phyloP scores from a whole-genome alignment of 2,329 filamentous ascomycete genomes.

The Aspergillus brunneoviolaceus region DNA sequence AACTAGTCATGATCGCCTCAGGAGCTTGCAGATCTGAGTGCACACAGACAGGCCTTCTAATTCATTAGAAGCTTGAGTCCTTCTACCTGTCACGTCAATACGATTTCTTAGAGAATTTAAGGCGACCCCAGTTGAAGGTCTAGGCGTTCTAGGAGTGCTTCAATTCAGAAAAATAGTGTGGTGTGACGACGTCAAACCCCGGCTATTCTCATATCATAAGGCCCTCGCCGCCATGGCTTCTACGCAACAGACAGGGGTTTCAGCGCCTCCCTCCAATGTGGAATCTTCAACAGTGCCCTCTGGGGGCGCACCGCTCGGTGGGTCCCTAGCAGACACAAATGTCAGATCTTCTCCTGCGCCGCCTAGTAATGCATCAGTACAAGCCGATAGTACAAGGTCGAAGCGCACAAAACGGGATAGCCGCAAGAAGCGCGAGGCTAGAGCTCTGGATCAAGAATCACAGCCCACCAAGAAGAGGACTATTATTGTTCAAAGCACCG shows the following conservation, averaged over 20 bases:
- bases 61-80: too few species aligned
- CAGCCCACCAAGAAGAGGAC: conserved; percentile 39
- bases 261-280: conserved; percentile 37
- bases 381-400: conserved; percentile 31
- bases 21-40: too few species aligned
- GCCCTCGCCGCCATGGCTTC: conserved; percentile 29
- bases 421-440: conserved; percentile 46
- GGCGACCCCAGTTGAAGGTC: not conserved
- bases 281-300: conserved; percentile 36
- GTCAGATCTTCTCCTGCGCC: conserved; percentile 37
- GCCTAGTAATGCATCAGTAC: conserved; percentile 27
- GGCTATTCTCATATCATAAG: not conserved
- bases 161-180: too few species aligned
- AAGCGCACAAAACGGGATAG: conserved; percentile 46
- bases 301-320: conserved; percentile 28
- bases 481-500: conserved; percentile 29
- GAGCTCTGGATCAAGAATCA: conserved; percentile 40
- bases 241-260: conserved; percentile 32
- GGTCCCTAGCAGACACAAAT: conserved; percentile 30
- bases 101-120: not conserved
- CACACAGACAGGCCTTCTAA: too few species aligned
- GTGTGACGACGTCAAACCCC: not conserved
- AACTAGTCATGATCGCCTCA: too few species aligned
- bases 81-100: too few species aligned
- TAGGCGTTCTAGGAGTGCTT: too few species aligned